A percentile compares a stretch with the other conserved stretches of the same genome.
These are phyloP conservation scores for Saccharum officinarum DNA, from an alignment of 176 grass and related monocot species.

Conservation along the genomic window DNA sequence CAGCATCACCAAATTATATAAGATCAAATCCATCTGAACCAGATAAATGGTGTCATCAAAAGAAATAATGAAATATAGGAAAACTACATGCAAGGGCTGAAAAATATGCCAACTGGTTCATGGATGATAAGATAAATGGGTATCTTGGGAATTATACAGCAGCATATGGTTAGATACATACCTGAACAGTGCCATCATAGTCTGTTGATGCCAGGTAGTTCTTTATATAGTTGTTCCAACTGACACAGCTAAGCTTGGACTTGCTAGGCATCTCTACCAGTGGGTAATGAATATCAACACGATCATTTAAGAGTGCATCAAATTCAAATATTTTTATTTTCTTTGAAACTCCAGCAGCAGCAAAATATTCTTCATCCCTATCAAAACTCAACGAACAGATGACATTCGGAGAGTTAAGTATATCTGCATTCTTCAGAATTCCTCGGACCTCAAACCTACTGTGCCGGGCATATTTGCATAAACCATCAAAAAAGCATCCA, in stretches of 20 bases:
- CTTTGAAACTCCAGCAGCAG: slow-evolving; percentile 91
- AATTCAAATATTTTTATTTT: slow-evolving; percentile 99
- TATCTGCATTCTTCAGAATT: slow-evolving; percentile 83
- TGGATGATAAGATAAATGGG: slow-evolving; percentile 12
- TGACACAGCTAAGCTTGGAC: slow-evolving; percentile 82
- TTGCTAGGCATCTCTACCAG: slow-evolving; percentile 91
- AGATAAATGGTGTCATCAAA: slow-evolving; percentile 10
- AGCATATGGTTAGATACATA: slow-evolving; percentile 32
- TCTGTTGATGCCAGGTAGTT: slow-evolving; percentile 96
- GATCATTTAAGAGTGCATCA: slow-evolving; percentile 77
- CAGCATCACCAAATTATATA: slow-evolving; percentile 11
- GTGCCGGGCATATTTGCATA: slow-evolving; percentile 92
- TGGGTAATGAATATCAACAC: slow-evolving; percentile 90
- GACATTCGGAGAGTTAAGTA: slow-evolving; percentile 84
- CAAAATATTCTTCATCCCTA: slow-evolving; percentile 97
- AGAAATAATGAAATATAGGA: slow-evolving; percentile 4
- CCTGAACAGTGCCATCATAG: slow-evolving; percentile 93
- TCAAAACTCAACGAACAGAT: slow-evolving; percentile 98
- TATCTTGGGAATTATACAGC: slow-evolving; percentile 11
- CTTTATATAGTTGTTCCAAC: slow-evolving; percentile 98
- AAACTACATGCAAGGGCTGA: not conserved
- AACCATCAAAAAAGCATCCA: slow-evolving; percentile 89
- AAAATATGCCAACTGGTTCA: slow-evolving; percentile 9
- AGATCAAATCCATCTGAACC: slow-evolving; percentile 2
- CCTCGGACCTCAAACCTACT: slow-evolving; percentile 84